These are phyloP conservation scores for Golubevia sp. DNA, from an alignment of 1,284 basidiomycete genomes.

Conservation along the genomic window DNA sequence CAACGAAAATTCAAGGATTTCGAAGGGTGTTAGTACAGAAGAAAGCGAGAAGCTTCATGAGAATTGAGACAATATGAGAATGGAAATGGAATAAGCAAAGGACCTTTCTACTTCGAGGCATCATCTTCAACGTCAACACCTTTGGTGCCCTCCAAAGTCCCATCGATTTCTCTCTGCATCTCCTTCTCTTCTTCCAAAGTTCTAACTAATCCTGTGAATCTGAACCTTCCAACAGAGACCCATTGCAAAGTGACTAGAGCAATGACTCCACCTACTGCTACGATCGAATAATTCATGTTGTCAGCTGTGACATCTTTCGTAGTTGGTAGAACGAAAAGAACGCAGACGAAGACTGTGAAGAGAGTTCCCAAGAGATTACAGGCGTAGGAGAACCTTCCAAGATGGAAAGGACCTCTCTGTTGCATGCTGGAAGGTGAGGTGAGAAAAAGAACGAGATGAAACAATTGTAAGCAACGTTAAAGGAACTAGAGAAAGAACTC, in stretches of 20 bases:
- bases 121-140: too few species aligned
- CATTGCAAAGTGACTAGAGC: background rate
- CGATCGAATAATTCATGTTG: slow-evolving; percentile 5
- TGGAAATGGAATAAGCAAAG: too few species aligned
- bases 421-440: background rate
- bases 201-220: background rate
- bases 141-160: too few species aligned
- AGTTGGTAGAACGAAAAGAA: slow-evolving; percentile 3
- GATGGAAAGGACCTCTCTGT: slow-evolving; percentile 1
- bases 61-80: too few species aligned
- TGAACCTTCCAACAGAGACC: background rate
- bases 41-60: too few species aligned
- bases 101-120: too few species aligned
- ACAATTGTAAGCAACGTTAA: background rate
- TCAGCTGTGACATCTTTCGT: background rate
- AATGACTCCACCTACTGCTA: background rate
- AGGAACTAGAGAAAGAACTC: too few species aligned
- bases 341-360: slow-evolving; percentile 3
- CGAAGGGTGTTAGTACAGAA: too few species aligned
- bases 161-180: too few species aligned
- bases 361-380: background rate
- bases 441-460: background rate
- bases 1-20: too few species aligned
- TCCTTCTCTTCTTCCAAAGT: background rate
- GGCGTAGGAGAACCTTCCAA: slow-evolving; percentile 3